Conservation (phyloP, 441 rosid species). For the Syzygium malaccense region DNA sequence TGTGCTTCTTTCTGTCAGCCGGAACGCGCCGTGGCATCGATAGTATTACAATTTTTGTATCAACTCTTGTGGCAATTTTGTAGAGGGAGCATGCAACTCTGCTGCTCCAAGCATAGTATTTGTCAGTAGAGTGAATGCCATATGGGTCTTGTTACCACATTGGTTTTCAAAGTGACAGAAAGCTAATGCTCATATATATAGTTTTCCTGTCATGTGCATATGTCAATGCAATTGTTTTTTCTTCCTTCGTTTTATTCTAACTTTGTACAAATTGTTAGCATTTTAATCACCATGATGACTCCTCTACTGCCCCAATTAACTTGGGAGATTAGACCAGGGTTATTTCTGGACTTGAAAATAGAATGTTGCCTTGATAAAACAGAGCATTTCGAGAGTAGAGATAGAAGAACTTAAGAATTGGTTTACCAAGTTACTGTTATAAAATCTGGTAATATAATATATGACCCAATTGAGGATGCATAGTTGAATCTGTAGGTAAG, state of each 20-base stretch:
- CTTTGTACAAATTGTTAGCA: not conserved
- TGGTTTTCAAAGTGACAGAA: not conserved
- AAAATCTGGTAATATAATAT: not conserved
- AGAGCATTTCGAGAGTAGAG: not conserved
- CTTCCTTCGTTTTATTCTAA: not conserved
- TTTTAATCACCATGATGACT: not conserved
- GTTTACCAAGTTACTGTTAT: not conserved
- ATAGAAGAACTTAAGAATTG: not conserved
- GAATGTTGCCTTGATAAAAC: not conserved
- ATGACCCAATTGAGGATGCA: not conserved
- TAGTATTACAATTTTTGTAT: not conserved
- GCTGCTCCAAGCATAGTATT: not conserved
- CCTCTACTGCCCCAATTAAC: not conserved
- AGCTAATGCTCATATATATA: not conserved
- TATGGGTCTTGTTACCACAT: not conserved
- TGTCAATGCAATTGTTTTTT: not conserved
- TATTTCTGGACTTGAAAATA: not conserved
- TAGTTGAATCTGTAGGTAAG: not conserved
- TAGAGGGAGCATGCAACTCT: not conserved
- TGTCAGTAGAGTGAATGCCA: not conserved
- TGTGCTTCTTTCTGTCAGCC: not conserved
- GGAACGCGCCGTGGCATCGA: not conserved
- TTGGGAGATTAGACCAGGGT: not conserved
- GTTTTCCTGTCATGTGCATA: not conserved
- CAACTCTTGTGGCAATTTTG: not conserved